Base-by-base conservation (phyloP, 2,329 filamentous ascomycete genomes). In the Curvularia spicifera region DNA sequence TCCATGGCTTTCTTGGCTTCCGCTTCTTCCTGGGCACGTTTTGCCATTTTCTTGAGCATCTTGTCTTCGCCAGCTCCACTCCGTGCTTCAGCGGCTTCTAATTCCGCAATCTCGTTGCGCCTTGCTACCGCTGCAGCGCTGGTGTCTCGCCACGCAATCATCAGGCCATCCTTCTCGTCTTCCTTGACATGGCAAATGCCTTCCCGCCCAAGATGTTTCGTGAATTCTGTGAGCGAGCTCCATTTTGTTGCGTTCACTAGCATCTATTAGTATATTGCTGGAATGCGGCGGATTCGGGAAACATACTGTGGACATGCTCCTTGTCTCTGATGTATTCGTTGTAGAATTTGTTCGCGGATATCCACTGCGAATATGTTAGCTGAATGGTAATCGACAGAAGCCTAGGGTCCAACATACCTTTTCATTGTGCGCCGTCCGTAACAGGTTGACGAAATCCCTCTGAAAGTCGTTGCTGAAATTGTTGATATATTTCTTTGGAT, bases 281-380 rank as follows among this genome's bases (percentile, higher is more conserved):
- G 4, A 5, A 22, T 18, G 15, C n/a, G 15, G 4, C 15, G 15
- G 33, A 4, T 7, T 12, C 20, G 33, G 9, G 5, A 3, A 13
- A 29, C 47, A 39, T 18, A 39, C 47, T 93, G 74, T 98, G 95
- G 8, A 95, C 82, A 74, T 98, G 94, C 70, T 77, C 75, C 56
- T 78, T 78, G 24, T 78, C 89, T 15, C 87, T 84, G 67, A 98
- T 97, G 70, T 96, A 95, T 72, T 93, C 89, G 75, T 98, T 92
- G 78, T 99, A 99, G 76, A 98, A 98, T 61, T 91, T 88, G 72
- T 99, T 99, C 51, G 93, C 86, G 33, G 93, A 85, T 1, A 98
- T 88, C 69, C 87, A 85, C 77, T 46, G 44, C n/a, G 5, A 1
- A 12, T 26, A 15, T 20, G n/a, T 46, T 31, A 46, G 44, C 28